These are phyloP conservation scores for Metschnikowia baotianmanensis DNA, from an alignment of 805 yeast genomes.

Conservation along the genomic window DNA sequence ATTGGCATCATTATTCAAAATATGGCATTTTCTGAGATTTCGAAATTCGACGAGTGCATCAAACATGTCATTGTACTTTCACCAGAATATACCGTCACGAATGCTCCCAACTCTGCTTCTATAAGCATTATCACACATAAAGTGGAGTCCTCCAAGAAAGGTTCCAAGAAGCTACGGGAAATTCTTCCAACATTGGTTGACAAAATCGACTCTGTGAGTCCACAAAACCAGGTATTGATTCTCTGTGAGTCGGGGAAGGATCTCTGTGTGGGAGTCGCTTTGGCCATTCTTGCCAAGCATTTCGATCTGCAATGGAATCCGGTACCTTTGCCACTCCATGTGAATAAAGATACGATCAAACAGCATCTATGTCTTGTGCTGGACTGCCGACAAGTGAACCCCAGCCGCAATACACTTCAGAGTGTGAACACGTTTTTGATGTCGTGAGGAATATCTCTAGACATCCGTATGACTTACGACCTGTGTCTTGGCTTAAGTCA, in stretches of 20 bases:
- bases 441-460: neutral
- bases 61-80: conserved; percentile 26
- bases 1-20: conserved; percentile 26
- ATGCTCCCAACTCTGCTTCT: conserved; percentile 12
- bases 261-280: conserved; percentile 57
- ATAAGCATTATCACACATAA: conserved; percentile 16
- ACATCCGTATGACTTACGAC: too few species aligned
- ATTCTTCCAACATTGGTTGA: conserved; percentile 42
- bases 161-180: conserved; percentile 58
- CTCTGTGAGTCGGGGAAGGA: conserved; percentile 68
- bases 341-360: conserved; percentile 53
- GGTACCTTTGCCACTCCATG: conserved; percentile 15
- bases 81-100: conserved; percentile 7
- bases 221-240: conserved; percentile 33
- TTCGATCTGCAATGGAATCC: conserved; percentile 44
- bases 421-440: conserved; percentile 61
- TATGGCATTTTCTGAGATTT: conserved; percentile 12
- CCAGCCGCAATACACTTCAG: conserved; percentile 75
- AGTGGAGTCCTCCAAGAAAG: conserved; percentile 51
- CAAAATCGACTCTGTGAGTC: conserved; percentile 19
- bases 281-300: conserved; percentile 49
- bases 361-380: conserved; percentile 53
- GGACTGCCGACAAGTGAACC: conserved; percentile 55
- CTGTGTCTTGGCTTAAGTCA: too few species aligned
- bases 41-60: neutral